A percentile compares a stretch with the other conserved stretches of the same genome.
Evolutionary conservation across 2,329 filamentous ascomycete species (phyloP).

Genomic region (Epichloe gansuensis): DNA sequence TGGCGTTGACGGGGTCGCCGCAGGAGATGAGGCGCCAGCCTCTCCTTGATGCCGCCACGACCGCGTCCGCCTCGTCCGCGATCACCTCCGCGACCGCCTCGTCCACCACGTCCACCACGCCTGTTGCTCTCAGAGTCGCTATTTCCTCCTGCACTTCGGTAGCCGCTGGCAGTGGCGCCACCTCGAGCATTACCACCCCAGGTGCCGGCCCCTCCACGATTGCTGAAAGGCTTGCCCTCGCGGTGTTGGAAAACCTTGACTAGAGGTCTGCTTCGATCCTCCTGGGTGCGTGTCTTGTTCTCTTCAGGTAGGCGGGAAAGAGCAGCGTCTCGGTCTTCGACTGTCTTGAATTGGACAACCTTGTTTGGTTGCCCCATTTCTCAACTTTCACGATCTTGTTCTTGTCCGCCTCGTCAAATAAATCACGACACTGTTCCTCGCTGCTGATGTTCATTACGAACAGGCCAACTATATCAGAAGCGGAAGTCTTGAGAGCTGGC

Average conservation of each 20-base stretch:
- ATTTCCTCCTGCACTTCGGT: conserved; percentile 72
- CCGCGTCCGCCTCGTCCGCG: conserved; percentile 45
- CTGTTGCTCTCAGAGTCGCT: conserved; percentile 52
- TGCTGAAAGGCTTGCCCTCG: conserved; percentile 41
- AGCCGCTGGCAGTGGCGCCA: conserved; percentile 53
- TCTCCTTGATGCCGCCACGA: conserved; percentile 46
- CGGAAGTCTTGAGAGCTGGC: conserved; percentile 45
- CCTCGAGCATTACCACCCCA: conserved; percentile 57
- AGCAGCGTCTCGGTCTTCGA: conserved; percentile 70
- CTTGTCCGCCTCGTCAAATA: conserved; percentile 75
- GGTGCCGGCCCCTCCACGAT: conserved; percentile 52
- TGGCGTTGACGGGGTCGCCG: conserved; percentile 37
- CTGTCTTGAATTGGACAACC: conserved; percentile 72
- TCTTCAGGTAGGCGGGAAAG: conserved; percentile 64
- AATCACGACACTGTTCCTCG: conserved; percentile 68
- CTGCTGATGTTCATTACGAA: conserved; percentile 81
- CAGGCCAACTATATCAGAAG: conserved; percentile 65
- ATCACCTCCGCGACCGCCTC: conserved; percentile 46
- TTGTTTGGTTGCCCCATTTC: conserved; percentile 67
- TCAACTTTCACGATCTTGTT: conserved; percentile 68
- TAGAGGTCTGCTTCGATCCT: conserved; percentile 66
- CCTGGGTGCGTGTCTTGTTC: conserved; percentile 58
- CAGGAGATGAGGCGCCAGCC: conserved; percentile 41
- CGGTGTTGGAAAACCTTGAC: conserved; percentile 74
- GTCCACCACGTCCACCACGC: conserved; percentile 42